Conservation (phyloP, 2,329 filamentous ascomycete genomes). For the Aureobasidium musti region DNA sequence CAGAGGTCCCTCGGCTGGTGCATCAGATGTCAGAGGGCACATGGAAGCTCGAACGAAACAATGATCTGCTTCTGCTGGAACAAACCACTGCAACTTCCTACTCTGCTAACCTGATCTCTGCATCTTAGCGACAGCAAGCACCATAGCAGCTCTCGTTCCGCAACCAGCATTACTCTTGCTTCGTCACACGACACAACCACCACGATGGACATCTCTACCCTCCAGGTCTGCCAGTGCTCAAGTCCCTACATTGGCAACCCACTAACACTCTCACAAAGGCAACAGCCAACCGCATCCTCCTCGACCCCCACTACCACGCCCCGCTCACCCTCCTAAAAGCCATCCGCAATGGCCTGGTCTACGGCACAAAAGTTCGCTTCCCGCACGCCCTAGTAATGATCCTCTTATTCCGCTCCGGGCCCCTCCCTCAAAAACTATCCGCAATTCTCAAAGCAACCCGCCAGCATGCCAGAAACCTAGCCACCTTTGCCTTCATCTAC, state of each 20-base stretch:
- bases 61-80: background rate
- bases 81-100: background rate
- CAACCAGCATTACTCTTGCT: background rate
- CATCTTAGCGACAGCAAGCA: background rate
- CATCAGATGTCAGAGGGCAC: constrained; percentile 18
- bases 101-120: background rate
- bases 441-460: constrained; percentile 83
- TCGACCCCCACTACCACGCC: constrained; percentile 84
- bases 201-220: constrained; percentile 25
- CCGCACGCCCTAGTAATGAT: constrained; percentile 99
- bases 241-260: too few species aligned
- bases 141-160: background rate
- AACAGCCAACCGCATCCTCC: constrained; percentile 71
- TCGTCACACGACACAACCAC: constrained; percentile 13
- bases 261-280: constrained; percentile 50
- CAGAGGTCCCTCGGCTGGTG: constrained; percentile 10
- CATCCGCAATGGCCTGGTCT: constrained; percentile 94
- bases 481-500: constrained; percentile 87
- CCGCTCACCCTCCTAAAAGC: constrained; percentile 84
- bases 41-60: background rate
- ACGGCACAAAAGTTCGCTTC: constrained; percentile 96
- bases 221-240: background rate
- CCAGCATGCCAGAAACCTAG: constrained; percentile 88
- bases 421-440: constrained; percentile 71
- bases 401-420: constrained; percentile 89